Evolutionary conservation across 164 flowering plant genomes (phyloP), one percentile per base, ranked within the genome.

Genomic region (Magnolia changhungtana): DNA sequence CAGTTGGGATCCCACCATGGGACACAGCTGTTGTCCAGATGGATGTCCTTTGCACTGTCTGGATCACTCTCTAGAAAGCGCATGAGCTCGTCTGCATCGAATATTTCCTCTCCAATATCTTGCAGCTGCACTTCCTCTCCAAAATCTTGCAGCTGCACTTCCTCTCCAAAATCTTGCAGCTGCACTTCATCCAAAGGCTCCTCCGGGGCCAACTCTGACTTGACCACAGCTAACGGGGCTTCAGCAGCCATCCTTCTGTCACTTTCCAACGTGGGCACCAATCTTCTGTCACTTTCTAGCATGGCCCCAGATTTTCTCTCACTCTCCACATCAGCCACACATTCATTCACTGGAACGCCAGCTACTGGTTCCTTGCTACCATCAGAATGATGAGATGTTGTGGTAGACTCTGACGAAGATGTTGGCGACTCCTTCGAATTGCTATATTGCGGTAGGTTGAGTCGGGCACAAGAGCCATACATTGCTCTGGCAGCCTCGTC

Each of bases 401-500:
- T 21, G 1, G 71, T 64, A 8, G 81, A 72, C 24, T 55, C 63
- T 0, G 69, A 24, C 2, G 69, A 55, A 1, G 72, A 11, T 19
- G 69, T 3, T 0, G 79, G 19, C 2, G 52, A 13, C 52, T 68
- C 77, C 27, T 72, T 72, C 9, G 71, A 50, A 5, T 3, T 23
- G 51, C 29, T 14, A 16, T 4, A 10, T 13, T 75, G 70, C 0
- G 89, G 89, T 24, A 88, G 67, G 66, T 90, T 90, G 20, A 90
- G 82, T 7, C 88, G 84, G 0, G 94, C 94, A 45, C 49, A 31
- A 0, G 83, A 61, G 7, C 94, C 94, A 45, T 90, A 89, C 92
- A 90, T 87, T 0, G 88, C 85, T 51, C 72, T 78, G 0, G 91
- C 90, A 72, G 94, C 92, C 20, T 84, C 86, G 63, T 90, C 91